Conservation (phyloP, 148 eudicot species). For the Fagopyrum tataricum region DNA sequence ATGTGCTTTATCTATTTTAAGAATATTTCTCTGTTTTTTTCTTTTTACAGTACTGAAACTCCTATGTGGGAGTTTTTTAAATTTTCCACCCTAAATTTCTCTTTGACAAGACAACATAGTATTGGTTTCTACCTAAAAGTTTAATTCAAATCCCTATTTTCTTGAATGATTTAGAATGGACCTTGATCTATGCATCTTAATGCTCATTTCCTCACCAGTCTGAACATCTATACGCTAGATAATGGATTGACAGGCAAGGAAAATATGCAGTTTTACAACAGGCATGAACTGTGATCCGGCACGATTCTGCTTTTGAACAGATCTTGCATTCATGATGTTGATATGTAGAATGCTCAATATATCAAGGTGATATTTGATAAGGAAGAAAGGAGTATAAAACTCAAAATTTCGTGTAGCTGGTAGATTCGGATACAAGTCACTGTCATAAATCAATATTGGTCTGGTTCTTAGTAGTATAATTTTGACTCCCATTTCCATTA, state of each 20-base stretch:
- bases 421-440: constrained; percentile 1
- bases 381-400: neutral
- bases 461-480: neutral
- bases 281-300: too few species aligned
- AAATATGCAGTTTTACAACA: too few species aligned
- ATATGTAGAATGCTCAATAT: neutral
- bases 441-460: neutral
- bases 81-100: neutral
- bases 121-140: neutral
- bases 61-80: neutral
- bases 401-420: neutral
- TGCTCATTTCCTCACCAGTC: too few species aligned
- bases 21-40: neutral
- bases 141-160: neutral
- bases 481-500: constrained; percentile 2
- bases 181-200: neutral
- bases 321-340: neutral
- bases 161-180: neutral
- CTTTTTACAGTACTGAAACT: neutral
- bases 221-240: too few species aligned
- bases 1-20: neutral
- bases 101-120: neutral
- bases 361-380: neutral
- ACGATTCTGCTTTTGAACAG: too few species aligned
- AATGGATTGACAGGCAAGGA: too few species aligned